A percentile compares a stretch with the other conserved stretches of the same genome.
These are phyloP conservation scores for Trichosporon sp. DNA, from an alignment of 1,284 basidiomycete genomes.

Conservation along the genomic window DNA sequence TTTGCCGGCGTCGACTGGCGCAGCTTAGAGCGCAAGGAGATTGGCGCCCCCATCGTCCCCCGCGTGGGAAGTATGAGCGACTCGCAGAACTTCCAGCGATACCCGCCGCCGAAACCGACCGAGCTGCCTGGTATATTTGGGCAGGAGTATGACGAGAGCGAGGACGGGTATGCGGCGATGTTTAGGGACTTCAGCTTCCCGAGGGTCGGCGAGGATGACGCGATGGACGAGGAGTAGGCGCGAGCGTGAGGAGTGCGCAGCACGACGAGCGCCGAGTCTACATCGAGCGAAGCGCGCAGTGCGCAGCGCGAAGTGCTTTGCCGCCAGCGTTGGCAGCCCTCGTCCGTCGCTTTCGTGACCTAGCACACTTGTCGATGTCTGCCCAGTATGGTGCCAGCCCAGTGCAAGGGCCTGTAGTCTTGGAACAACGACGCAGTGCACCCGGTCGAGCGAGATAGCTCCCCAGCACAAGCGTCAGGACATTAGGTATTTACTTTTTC, in stretches of 20 bases:
- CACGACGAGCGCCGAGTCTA: not conserved
- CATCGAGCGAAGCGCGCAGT: no score
- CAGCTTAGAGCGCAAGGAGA: conserved; percentile 48
- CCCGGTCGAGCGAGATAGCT: not conserved
- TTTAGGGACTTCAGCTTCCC: conserved; percentile 42
- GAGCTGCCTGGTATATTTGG: conserved; percentile 48
- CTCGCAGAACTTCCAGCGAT: conserved; percentile 49
- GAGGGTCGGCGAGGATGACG: conserved; percentile 4
- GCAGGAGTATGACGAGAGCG: conserved; percentile 31
- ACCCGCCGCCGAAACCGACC: conserved; percentile 46
- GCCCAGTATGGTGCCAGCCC: not conserved
- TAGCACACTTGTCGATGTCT: no score
- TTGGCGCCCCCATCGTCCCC: conserved; percentile 52
- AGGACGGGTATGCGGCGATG: conserved; percentile 41
- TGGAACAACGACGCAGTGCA: not conserved
- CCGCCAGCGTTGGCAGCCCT: no score
- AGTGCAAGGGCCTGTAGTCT: not conserved
- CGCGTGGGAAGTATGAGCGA: conserved; percentile 49
- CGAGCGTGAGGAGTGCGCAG: not conserved
- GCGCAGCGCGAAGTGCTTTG: no score
- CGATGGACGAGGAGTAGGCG: conserved; percentile 14
- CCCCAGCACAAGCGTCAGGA: not conserved
- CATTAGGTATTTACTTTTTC: no score
- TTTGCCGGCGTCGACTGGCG: conserved; percentile 53
- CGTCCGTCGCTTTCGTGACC: not conserved